Base-by-base conservation (phyloP, 1,284 basidiomycete species). In the Puccinia polysora region DNA sequence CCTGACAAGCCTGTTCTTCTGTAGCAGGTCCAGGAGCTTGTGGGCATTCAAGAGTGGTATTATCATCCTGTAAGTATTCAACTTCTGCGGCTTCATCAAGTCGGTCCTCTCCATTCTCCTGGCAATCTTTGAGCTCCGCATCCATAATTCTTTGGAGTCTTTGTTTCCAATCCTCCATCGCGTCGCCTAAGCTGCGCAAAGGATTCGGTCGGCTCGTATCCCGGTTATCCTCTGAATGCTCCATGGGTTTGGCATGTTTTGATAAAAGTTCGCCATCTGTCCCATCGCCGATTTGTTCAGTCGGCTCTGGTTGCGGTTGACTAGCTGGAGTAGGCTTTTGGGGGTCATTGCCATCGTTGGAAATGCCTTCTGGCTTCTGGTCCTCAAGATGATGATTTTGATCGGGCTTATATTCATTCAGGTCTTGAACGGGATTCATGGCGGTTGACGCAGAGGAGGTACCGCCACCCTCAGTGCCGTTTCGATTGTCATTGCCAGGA, bases 1-100 rank as follows among this genome's bases (percentile, higher is more conserved):
- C 58, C 36, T 70, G 45, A n/a, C 56, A 56, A 12, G 68, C 68
- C 32, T 70, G 68, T 8, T 70, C 58, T n/a, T 70, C 55, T 32
- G 68, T 70, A 12, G 68, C 68, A 18, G 68, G 68, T 28, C 68
- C 68, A 40, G 68, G 58, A 14, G 68, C 68, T 62, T 70, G 68
- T 2, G 34, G 68, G 30, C 50, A 23, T 12, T 28, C 28, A 50
- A 56, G 4, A 23, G 60, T 36, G 18, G 58, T n/a, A 6, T 60
- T 15, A 52, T 52, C 68, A 45, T 28, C 40, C 14, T 70, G 58
- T 25, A 70, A 47, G 34, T 62, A 70, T 25, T 70, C 68, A 38
- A 70, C 40, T 30, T 70, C 68, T 7, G 56, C 56, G 25, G 8
- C 38, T 23, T 70, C 68, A 40, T 70, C 43, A 56, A 70, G 32